These are phyloP conservation scores for Kalmusia sp. DNA, from an alignment of 2,329 filamentous ascomycete genomes.

Conservation along the genomic window DNA sequence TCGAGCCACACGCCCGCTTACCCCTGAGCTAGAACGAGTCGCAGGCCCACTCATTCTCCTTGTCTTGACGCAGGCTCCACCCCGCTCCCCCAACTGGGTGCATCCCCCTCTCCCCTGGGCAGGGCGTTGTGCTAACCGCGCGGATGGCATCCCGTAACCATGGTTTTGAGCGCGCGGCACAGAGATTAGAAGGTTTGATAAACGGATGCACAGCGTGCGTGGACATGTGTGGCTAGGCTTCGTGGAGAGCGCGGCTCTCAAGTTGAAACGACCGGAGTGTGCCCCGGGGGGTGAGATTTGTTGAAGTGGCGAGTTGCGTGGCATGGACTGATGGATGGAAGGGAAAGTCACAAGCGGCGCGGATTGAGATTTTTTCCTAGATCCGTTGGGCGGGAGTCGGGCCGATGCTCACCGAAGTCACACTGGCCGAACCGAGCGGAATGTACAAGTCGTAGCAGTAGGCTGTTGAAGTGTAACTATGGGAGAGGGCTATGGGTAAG, in stretches of 20 bases:
- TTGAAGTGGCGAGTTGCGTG: background rate
- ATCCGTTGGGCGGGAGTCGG: background rate
- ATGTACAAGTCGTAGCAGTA: no score
- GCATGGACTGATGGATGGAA: no score
- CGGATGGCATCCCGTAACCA: background rate
- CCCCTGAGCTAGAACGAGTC: background rate
- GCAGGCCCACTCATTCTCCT: background rate
- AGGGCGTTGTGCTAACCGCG: background rate
- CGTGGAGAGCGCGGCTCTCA: no score
- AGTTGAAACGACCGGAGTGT: no score
- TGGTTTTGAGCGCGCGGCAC: background rate
- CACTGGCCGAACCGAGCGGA: background rate
- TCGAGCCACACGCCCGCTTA: background rate
- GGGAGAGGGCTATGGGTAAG: no score
- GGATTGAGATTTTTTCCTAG: background rate
- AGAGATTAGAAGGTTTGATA: background rate
- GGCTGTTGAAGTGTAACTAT: no score
- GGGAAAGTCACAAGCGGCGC: no score
- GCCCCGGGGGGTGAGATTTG: background rate
- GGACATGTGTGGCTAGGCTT: background rate
- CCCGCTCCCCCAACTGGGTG: background rate
- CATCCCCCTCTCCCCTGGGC: background rate
- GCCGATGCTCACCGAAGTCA: no score
- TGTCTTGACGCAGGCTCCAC: background rate
- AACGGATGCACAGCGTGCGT: background rate